Conservation (phyloP, 768 basidiomycete genomes). For the Wakefieldia striispora region DNA sequence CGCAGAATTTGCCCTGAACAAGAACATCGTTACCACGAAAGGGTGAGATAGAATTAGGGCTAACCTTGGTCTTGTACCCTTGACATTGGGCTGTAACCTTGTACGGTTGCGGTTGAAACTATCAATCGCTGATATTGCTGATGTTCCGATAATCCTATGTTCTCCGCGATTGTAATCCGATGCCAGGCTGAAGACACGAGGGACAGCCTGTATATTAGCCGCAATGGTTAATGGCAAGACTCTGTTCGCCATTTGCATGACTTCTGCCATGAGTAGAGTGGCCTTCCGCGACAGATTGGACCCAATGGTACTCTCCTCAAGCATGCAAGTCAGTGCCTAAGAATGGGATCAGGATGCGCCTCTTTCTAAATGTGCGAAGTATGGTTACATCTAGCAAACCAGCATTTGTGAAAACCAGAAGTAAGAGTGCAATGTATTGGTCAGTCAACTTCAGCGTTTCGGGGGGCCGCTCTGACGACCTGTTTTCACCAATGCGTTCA, state of each 20-base stretch:
- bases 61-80: conserved; percentile 65
- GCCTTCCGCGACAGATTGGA: conserved; percentile 84
- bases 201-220: conserved; percentile 83
- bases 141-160: conserved; percentile 78
- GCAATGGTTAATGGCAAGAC: conserved; percentile 81
- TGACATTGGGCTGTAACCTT: conserved; percentile 60
- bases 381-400: conserved; percentile 80
- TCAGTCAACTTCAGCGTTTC: conserved; percentile 80
- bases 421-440: conserved; percentile 85
- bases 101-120: conserved; percentile 89
- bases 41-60: conserved; percentile 7
- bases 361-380: neutral
- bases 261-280: conserved; percentile 85
- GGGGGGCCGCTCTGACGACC: conserved; percentile 45
- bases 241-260: conserved; percentile 84
- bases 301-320: conserved; percentile 75
- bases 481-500: conserved; percentile 31
- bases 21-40: neutral
- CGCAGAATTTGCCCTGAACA: conserved; percentile 65
- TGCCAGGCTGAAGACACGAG: conserved; percentile 81
- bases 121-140: conserved; percentile 84
- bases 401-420: conserved; percentile 81
- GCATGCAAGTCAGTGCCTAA: conserved; percentile 81
- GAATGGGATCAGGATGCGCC: conserved; percentile 2
- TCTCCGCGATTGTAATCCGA: conserved; percentile 75